phyloP scores from a whole-genome alignment of 2,329 filamentous ascomycete species.

The Ceratocystis alfenasii region DNA sequence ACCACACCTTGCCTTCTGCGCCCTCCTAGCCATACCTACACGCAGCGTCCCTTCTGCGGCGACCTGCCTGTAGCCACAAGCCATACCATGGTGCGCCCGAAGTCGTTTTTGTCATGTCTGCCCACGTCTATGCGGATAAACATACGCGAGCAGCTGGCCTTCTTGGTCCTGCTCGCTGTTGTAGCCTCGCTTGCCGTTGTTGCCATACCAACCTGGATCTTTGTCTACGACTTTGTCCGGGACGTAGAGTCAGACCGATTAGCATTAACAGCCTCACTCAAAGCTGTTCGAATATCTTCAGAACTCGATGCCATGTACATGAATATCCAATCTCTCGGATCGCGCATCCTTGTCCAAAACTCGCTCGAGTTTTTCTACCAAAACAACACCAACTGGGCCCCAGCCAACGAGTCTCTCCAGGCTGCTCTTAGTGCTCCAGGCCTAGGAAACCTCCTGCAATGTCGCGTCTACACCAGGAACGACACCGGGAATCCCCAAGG shows the following conservation, averaged over 20 bases:
- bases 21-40: not conserved
- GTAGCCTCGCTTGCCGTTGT: conserved; percentile 66
- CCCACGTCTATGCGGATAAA: conserved; percentile 58
- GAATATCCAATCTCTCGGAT: conserved; percentile 58
- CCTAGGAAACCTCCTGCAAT: conserved; percentile 52
- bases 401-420: conserved; percentile 51
- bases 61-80: not conserved
- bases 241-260: conserved; percentile 49
- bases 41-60: not conserved
- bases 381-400: conserved; percentile 52
- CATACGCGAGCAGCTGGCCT: conserved; percentile 75
- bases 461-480: conserved; percentile 60
- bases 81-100: conserved; percentile 19
- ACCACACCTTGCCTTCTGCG: not conserved
- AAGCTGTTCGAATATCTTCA: conserved; percentile 67
- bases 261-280: conserved; percentile 69
- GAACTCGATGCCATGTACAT: conserved; percentile 70
- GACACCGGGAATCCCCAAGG: conserved; percentile 43
- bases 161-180: conserved; percentile 64
- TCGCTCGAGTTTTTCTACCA: conserved; percentile 41
- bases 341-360: conserved; percentile 48
- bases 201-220: conserved; percentile 61
- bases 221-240: conserved; percentile 43
- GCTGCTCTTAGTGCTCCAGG: conserved; percentile 55
- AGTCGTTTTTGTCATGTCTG: conserved; percentile 21